These are phyloP conservation scores for Gnaphalium uliginosum DNA, from an alignment of 129 eudicot genomes.

Conservation along the genomic window DNA sequence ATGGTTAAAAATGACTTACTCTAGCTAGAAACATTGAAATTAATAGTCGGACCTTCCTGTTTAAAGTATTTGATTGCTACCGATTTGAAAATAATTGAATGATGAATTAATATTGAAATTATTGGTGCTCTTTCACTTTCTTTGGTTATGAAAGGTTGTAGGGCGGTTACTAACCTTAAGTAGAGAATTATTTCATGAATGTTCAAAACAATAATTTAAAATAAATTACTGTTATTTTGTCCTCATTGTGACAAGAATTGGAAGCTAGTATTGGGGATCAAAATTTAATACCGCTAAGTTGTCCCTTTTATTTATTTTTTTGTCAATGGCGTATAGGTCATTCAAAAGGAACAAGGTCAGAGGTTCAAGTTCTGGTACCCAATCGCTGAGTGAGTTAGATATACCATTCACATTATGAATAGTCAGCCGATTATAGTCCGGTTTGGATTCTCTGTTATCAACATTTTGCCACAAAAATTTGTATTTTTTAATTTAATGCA, in stretches of 20 bases:
- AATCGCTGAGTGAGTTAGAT: too few relatives aligned
- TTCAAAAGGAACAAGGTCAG: too few relatives aligned
- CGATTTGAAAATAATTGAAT: background rate
- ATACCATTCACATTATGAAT: too few relatives aligned
- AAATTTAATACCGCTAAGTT: constrained; percentile 1
- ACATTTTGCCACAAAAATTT: too few relatives aligned
- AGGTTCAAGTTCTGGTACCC: too few relatives aligned
- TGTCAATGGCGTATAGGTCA: too few relatives aligned
- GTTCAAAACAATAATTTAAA: constrained; percentile 1
- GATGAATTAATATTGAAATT: background rate
- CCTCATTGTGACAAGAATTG: background rate
- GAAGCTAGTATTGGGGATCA: background rate
- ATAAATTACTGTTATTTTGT: background rate
- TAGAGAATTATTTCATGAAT: constrained; percentile 14
- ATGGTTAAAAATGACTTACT: background rate
- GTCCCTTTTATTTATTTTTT: background rate
- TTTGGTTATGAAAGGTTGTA: constrained; percentile 23
- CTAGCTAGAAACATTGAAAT: too few relatives aligned
- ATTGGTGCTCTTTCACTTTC: constrained; percentile 10
- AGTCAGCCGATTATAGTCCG: too few relatives aligned
- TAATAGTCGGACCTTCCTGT: background rate
- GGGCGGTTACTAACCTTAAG: constrained; percentile 40
- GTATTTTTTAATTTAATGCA: too few relatives aligned
- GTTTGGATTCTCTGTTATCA: too few relatives aligned
- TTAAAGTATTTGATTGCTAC: background rate